phyloP scores from a whole-genome alignment of 768 basidiomycete species.

The Russula emetica region DNA sequence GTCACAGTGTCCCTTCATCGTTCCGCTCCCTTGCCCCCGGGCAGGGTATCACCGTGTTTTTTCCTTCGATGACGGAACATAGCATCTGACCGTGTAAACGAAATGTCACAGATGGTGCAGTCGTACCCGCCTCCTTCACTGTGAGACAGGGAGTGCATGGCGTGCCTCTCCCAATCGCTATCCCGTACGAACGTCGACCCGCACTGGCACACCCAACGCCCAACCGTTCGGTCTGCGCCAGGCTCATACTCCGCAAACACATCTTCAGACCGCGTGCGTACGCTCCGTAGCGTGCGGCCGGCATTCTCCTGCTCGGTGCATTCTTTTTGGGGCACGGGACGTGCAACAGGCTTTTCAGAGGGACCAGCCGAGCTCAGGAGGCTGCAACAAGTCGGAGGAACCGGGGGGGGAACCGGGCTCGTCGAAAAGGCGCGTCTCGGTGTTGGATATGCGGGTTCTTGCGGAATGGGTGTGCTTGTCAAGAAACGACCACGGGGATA shows the following conservation, averaged over 20 bases:
- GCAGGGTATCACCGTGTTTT: slow-evolving; percentile 12
- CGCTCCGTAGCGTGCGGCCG: slow-evolving; percentile 14
- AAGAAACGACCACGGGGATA: background rate
- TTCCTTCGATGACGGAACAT: slow-evolving; percentile 23
- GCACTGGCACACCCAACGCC: slow-evolving; percentile 24
- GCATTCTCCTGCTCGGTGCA: background rate
- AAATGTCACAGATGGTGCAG: slow-evolving; percentile 22
- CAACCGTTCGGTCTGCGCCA: background rate
- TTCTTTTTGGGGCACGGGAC: background rate
- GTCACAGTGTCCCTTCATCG: background rate
- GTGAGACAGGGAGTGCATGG: slow-evolving; percentile 18
- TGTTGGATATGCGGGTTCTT: background rate
- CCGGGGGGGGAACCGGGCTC: background rate
- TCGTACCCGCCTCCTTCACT: slow-evolving; percentile 18
- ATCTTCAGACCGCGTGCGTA: slow-evolving; percentile 17
- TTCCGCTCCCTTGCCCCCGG: background rate
- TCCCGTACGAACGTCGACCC: slow-evolving; percentile 20
- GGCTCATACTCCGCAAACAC: slow-evolving; percentile 15
- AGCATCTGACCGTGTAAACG: slow-evolving; percentile 23
- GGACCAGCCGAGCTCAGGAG: background rate
- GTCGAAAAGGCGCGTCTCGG: background rate
- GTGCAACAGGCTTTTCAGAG: background rate
- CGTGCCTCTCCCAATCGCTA: slow-evolving; percentile 25
- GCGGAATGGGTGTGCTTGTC: background rate
- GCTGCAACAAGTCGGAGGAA: background rate